Percentiles rank a stretch among this genome's conserved stretches.
Conservation (phyloP, 2,329 filamentous ascomycete species). For the Lecanoromycetidae sp. region DNA sequence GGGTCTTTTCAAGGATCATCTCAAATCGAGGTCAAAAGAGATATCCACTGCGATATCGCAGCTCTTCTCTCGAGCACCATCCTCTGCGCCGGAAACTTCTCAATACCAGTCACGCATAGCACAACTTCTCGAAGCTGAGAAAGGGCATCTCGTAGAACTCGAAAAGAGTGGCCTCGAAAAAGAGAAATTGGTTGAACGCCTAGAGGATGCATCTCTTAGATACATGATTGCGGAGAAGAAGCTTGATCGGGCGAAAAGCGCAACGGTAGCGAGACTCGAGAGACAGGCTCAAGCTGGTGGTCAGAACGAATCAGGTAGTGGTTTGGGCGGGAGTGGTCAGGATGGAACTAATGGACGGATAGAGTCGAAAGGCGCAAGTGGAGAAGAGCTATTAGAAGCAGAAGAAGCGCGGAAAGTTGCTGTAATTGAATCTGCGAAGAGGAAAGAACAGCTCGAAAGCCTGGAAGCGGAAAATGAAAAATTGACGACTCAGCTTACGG, state of each 20-base stretch:
- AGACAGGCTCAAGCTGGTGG: constrained; percentile 69
- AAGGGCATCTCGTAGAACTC: constrained; percentile 63
- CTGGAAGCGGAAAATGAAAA: constrained; percentile 64
- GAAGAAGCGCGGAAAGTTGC: constrained; percentile 69
- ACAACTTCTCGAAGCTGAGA: constrained; percentile 66
- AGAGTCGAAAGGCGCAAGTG: constrained; percentile 41
- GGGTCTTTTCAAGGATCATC: constrained; percentile 61
- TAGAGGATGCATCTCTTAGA: constrained; percentile 77
- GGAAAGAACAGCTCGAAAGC: constrained; percentile 77
- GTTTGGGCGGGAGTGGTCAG: constrained; percentile 33
- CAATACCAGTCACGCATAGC: constrained; percentile 65
- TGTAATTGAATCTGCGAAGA: constrained; percentile 61
- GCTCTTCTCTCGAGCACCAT: constrained; percentile 43
- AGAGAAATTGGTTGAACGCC: constrained; percentile 69
- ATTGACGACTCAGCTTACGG: constrained; percentile 66
- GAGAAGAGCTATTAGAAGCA: constrained; percentile 51
- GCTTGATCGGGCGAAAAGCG: constrained; percentile 76
- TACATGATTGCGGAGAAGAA: constrained; percentile 96
- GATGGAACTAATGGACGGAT: constrained; percentile 38
- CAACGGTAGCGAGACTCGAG: constrained; percentile 83
- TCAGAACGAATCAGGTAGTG: constrained; percentile 28
- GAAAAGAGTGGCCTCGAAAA: constrained; percentile 68
- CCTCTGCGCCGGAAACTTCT: constrained; percentile 53
- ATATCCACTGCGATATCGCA: constrained; percentile 63
- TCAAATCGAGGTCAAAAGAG: constrained; percentile 60